These are phyloP conservation scores for Arachnomyces sp. DNA, from an alignment of 2,329 filamentous ascomycete genomes.

Conservation along the genomic window DNA sequence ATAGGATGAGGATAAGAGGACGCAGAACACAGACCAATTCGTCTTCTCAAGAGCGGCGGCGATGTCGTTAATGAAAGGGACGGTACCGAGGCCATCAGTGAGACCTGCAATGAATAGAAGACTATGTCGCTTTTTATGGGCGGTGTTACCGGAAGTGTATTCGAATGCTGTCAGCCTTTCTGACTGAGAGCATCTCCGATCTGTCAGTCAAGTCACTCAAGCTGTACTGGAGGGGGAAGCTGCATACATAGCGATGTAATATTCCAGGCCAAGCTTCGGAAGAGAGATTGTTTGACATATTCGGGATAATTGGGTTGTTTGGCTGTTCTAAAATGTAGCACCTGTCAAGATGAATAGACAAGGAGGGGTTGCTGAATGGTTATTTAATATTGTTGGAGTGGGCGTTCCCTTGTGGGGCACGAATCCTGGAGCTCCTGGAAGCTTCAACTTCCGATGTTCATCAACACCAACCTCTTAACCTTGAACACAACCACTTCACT, in stretches of 20 bases:
- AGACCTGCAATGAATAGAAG: constrained; percentile 55
- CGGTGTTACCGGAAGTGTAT: constrained; percentile 20
- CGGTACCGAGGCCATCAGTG: constrained; percentile 49
- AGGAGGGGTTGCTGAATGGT: no score
- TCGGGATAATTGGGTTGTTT: no score
- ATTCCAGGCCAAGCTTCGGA: constrained; percentile 9
- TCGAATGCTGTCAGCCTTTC: constrained; percentile 35
- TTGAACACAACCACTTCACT: no score
- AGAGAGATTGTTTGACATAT: no score
- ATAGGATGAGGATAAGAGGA: constrained; percentile 47
- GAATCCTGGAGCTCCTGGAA: no score
- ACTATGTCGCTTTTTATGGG: constrained; percentile 34
- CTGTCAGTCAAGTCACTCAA: not conserved
- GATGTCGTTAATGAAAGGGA: constrained; percentile 46
- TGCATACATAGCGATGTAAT: constrained; percentile 14
- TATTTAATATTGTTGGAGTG: no score
- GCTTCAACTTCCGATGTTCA: no score
- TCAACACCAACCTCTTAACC: no score
- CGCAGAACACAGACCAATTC: constrained; percentile 47
- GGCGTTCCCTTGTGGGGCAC: no score
- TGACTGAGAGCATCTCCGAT: constrained; percentile 20
- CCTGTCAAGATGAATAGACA: no score
- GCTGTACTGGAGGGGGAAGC: not conserved
- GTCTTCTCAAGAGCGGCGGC: constrained; percentile 41
- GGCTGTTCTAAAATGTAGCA: no score